Conservation (phyloP, 2,329 filamentous ascomycete genomes). For the Huntiella abstrusa region DNA sequence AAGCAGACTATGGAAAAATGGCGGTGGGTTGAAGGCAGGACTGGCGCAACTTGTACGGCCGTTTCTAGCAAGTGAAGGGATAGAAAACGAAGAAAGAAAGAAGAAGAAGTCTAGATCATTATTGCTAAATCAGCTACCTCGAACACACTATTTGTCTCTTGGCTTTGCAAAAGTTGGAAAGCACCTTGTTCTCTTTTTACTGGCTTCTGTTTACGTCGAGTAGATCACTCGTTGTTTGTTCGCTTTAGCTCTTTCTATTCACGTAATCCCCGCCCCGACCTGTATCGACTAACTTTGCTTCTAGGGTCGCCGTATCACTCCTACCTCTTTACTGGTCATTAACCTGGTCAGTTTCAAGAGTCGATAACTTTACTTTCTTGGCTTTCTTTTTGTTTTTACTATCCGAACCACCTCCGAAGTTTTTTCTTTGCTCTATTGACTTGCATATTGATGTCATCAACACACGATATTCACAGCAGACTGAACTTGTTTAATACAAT, state of each 20-base stretch:
- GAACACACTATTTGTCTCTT: background rate
- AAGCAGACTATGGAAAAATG: conserved; percentile 2
- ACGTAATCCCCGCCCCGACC: too few relatives aligned
- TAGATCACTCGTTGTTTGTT: background rate
- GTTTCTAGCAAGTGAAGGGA: background rate
- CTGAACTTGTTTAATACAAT: background rate
- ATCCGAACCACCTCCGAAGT: conserved; percentile 4
- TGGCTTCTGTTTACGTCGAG: background rate
- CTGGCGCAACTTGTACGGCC: background rate
- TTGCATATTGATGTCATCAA: too few relatives aligned
- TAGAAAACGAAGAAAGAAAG: background rate
- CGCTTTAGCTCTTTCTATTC: background rate
- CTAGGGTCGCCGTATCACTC: background rate
- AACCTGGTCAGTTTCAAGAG: conserved; percentile 7
- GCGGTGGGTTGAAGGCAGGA: background rate
- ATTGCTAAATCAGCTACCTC: background rate
- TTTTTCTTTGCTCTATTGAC: too few relatives aligned
- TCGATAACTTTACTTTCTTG: conserved; percentile 4
- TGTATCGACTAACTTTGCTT: too few relatives aligned
- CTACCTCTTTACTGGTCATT: background rate
- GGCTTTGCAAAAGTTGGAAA: background rate
- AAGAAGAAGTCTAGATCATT: too few relatives aligned
- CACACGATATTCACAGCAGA: too few relatives aligned
- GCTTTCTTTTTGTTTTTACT: background rate
- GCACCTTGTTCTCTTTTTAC: background rate